phyloP scores from a whole-genome alignment of 106 monocot species.

The Dioscorea dumetorum region DNA sequence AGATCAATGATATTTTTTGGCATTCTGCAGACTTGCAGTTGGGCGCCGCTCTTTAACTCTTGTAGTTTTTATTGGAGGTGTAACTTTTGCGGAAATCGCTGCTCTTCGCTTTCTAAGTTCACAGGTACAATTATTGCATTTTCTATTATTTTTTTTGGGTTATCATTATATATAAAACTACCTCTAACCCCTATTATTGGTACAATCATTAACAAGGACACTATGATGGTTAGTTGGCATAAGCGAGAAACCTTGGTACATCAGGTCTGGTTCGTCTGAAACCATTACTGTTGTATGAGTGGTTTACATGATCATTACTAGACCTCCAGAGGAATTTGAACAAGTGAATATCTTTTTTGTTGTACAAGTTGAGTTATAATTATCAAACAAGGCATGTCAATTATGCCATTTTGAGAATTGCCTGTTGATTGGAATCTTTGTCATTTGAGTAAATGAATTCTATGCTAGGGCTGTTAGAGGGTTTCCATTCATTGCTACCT shows the following conservation, averaged over 20 bases:
- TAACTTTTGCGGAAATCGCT: slow-evolving; percentile 91
- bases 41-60: slow-evolving; percentile 73
- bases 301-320: neutral
- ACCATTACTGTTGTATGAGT: neutral
- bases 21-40: slow-evolving; percentile 54
- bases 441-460: neutral
- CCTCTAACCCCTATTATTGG: neutral
- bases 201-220: neutral
- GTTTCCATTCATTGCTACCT: neutral
- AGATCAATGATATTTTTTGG: slow-evolving; percentile 2
- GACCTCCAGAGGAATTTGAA: neutral
- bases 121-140: slow-evolving; percentile 36
- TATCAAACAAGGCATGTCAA: neutral
- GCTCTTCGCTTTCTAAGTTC: slow-evolving; percentile 94
- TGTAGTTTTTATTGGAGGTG: slow-evolving; percentile 90
- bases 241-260: too few species aligned
- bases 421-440: neutral
- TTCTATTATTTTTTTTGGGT: neutral
- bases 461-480: too few species aligned
- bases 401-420: neutral
- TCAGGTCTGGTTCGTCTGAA: neutral
- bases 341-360: neutral
- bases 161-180: neutral
- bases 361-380: neutral
- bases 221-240: too few species aligned